Evolutionary conservation across 495 filamentous ascomycete species (phyloP).

Genomic region (Oidiodendron maius): DNA sequence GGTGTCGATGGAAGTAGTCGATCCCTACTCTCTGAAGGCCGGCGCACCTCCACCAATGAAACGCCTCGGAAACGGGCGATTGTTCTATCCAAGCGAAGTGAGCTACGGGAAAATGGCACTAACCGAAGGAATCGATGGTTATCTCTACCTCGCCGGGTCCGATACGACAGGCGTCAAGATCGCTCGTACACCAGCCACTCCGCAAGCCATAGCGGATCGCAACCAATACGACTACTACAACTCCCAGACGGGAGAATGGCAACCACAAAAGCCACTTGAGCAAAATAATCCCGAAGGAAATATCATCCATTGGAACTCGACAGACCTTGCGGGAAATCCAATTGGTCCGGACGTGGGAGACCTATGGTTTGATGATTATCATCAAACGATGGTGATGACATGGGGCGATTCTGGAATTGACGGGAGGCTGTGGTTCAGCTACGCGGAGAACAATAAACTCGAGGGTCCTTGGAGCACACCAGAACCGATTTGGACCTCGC

Average conservation of each 20-base stretch:
- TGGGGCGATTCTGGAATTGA: conserved; percentile 1
- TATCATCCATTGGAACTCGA: background rate
- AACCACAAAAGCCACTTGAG: background rate
- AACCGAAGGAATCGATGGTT: background rate
- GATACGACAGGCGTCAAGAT: background rate
- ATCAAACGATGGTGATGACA: background rate
- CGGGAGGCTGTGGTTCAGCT: background rate
- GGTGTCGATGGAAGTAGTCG: background rate
- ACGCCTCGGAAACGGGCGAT: background rate
- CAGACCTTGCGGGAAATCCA: background rate
- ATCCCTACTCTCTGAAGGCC: background rate
- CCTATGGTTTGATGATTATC: background rate
- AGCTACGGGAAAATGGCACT: background rate
- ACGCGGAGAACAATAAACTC: background rate
- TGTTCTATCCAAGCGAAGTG: conserved; percentile 1
- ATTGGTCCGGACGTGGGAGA: conserved; percentile 1
- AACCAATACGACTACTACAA: background rate
- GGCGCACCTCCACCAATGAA: background rate
- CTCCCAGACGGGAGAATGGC: background rate
- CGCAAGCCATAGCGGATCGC: background rate
- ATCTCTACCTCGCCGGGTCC: background rate
- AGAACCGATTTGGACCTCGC: background rate
- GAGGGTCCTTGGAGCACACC: background rate
- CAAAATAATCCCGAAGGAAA: background rate
- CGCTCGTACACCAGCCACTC: background rate